These are phyloP conservation scores for Ajuga reptans DNA, from an alignment of 305 asterid genomes.

Conservation along the genomic window DNA sequence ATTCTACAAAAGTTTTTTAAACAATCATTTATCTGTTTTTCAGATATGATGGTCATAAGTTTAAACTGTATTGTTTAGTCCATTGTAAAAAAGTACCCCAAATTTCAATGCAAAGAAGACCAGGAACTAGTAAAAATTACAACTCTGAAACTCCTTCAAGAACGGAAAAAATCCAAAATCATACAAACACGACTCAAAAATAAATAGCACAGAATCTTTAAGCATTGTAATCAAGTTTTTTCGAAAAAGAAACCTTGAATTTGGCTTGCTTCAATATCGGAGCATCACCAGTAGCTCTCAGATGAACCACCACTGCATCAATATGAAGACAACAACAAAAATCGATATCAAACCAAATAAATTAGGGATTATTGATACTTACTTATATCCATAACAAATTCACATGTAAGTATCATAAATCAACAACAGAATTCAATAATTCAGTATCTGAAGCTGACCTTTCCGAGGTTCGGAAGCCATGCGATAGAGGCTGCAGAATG, in stretches of 20 bases:
- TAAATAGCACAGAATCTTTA: background rate
- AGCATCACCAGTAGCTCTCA: slow-evolving; percentile 90
- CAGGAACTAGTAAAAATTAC: background rate
- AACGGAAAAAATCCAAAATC: background rate
- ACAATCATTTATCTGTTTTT: background rate
- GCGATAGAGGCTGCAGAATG: background rate
- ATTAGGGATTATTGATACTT: background rate
- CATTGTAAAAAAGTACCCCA: slow-evolving; percentile 9
- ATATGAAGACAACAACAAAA: background rate
- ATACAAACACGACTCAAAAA: background rate
- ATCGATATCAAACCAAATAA: background rate
- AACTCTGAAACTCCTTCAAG: background rate
- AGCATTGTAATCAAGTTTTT: background rate
- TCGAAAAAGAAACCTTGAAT: slow-evolving; percentile 50
- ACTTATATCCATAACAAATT: background rate
- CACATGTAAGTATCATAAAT: background rate
- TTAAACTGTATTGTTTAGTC: background rate
- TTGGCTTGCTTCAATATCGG: slow-evolving; percentile 85
- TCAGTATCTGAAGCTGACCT: slow-evolving; percentile 27
- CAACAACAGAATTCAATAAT: background rate
- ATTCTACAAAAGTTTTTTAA: background rate
- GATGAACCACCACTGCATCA: slow-evolving; percentile 71
- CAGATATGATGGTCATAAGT: background rate
- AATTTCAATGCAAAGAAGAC: background rate
- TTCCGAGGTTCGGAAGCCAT: slow-evolving; percentile 40